Conservation (phyloP, 1,139 yeast genomes). For the Candida sp. region DNA sequence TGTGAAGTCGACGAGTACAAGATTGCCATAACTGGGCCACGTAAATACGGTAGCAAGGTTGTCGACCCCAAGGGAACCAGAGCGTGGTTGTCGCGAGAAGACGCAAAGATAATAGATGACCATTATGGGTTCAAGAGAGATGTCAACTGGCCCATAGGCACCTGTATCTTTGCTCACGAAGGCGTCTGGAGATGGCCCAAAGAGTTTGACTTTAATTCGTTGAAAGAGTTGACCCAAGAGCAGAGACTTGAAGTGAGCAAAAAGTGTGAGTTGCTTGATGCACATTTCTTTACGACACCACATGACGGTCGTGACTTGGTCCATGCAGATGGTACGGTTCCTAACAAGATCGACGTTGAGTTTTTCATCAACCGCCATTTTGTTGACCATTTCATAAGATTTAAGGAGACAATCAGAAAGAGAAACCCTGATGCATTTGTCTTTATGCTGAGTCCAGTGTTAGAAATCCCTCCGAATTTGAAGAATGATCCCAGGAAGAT, state of each 20-base stretch:
- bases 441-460: constrained; percentile 83
- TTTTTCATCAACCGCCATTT: constrained; percentile 68
- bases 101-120: constrained; percentile 47
- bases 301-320: constrained; percentile 15
- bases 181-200: constrained; percentile 69
- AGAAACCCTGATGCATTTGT: constrained; percentile 53
- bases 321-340: constrained; percentile 25
- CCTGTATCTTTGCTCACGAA: constrained; percentile 79
- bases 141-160: constrained; percentile 68
- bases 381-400: constrained; percentile 57
- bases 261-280: constrained; percentile 29
- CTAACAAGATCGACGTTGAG: constrained; percentile 49
- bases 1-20: constrained; percentile 68
- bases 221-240: constrained; percentile 22
- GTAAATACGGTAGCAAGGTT: constrained; percentile 54
- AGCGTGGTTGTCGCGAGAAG: constrained; percentile 68
- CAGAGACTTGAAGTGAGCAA: constrained; percentile 41
- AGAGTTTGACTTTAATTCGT: constrained; percentile 24
- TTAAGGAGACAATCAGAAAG: constrained; percentile 52
- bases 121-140: constrained; percentile 75
- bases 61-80: constrained; percentile 70
- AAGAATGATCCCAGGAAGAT: constrained; percentile 50
- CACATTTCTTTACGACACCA: constrained; percentile 36
- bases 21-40: constrained; percentile 76
- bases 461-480: constrained; percentile 77